Conservation (phyloP, 2,329 filamentous ascomycete species). For the Aspergillus pseudonomiae region DNA sequence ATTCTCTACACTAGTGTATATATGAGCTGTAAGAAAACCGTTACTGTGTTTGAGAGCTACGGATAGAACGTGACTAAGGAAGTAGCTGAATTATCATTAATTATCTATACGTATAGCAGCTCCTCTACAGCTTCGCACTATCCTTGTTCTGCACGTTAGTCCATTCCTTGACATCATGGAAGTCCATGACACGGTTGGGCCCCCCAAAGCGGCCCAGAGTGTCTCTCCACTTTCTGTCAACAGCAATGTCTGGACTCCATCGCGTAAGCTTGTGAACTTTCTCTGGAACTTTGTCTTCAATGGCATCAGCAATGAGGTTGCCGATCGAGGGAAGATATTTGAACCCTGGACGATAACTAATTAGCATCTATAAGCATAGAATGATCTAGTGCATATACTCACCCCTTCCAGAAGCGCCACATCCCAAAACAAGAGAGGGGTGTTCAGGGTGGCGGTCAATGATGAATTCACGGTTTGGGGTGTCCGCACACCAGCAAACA, state of each 20-base stretch:
- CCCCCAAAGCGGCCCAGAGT: constrained; percentile 53
- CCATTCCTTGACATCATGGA: constrained; percentile 48
- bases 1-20: not conserved
- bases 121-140: constrained; percentile 20
- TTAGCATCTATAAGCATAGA: not conserved
- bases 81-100: not conserved
- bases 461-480: constrained; percentile 56
- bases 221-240: constrained; percentile 49
- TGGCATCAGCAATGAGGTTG: constrained; percentile 49
- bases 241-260: constrained; percentile 56
- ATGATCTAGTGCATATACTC: not conserved
- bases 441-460: constrained; percentile 54
- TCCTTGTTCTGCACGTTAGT: constrained; percentile 31
- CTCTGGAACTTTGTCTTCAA: constrained; percentile 49
- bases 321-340: constrained; percentile 57
- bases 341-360: constrained; percentile 45
- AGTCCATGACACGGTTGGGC: constrained; percentile 52
- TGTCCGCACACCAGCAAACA: constrained; percentile 63
- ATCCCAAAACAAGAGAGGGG: constrained; percentile 49
- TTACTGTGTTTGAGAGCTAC: not conserved
- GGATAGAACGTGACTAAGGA: not conserved
- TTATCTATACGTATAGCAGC: not conserved
- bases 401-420: constrained; percentile 50
- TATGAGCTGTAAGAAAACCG: not conserved
- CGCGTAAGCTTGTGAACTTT: constrained; percentile 48